Base-by-base conservation (phyloP, 1,284 basidiomycete genomes). In the Testicularia cyperi region DNA sequence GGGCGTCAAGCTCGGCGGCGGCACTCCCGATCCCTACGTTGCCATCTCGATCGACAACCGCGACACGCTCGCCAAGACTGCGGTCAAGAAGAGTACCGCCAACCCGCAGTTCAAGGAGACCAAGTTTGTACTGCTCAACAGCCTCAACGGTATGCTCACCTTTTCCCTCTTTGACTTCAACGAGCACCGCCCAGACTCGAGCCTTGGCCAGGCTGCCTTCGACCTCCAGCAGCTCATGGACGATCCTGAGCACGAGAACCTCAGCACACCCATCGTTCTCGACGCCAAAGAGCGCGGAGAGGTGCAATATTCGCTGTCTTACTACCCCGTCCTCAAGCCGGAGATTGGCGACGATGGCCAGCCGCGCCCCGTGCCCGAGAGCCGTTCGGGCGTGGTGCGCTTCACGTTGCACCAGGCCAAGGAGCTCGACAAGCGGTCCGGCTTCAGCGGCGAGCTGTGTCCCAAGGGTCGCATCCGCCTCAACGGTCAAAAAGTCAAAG, bases 21-120 rank as follows among this genome's bases (percentile, higher is more conserved):
- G 94, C 24, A 85, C 85, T 3, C 94, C 94, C 5, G 92, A 98
- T 78, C 94, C 95, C 1, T 94, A 86, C 74, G 83, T 91, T 64
- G 82, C 82, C 51, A 72, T 94, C 58, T 84, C 83, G 34, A 83
- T 94, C 77, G 88, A 86, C 70, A 84, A 86, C 46, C 84, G 87
- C 27, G 81, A 80, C 15, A 48, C 53, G 15, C 80, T 92, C 8
- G 88, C 85, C 15, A 82, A 81, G 63, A 94, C 91, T 4, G 85
- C 84, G 69, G 83, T 82, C 72, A 88, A 88, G 78, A 68, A 78
- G 31, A 84, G 83, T 76, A 92, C 88, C n/a, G 38, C 64, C 21
- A 90, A 91, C 68, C 95, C 95, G 1, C 84, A 86, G 20, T 99
- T 90, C 89, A 84, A 86, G 77, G 92, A 97, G 75, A 90, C 88